Base-by-base conservation (phyloP, 441 rosid genomes). In the Brassica balearica region DNA sequence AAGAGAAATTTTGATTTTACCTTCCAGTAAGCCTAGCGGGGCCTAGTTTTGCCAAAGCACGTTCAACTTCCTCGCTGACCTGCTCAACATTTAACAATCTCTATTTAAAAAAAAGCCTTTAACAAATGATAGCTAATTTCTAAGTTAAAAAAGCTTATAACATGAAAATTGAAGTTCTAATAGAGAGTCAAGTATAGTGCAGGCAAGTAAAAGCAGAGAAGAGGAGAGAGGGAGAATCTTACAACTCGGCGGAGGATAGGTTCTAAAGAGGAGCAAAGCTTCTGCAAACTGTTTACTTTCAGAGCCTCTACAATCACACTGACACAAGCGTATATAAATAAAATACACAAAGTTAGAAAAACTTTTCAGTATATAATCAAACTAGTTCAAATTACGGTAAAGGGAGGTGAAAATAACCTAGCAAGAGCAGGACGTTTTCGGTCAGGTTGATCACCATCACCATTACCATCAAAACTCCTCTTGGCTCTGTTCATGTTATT, bases 31-130 rank as follows among this genome's bases (percentile, higher is more conserved):
- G 86, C 85, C 95, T 89, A 71, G 98, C 86, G 77, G 97, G 96
- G 27, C 94, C 98, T 81, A 94, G 32, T 86, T 91, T 96, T 22
- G 98, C 94, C 76, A 96, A 88, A 80, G 98, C 99, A 72, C 98
- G 97, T 82, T 96, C 99, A 43, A 96, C 98, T 83, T 96, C 99
- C 84, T 96, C 99, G 10, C 99, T 96, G 29, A 96, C 99, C 99
- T 96, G 86, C 78, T 82, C 78, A 74, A 29, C 72, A 79, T n/a
- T 48, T 17, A 48, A 41, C 81, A 84, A 78, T 58, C 80, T 67
- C 55, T 32, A 14, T 51, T 73, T 58, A 64, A n/a, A 15, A 48
- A 48, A 23, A 23, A 25, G 27, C 53, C 29, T 59, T 6, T 11
- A 32, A 62, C 69, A 69, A 17, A 36, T 20, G 56, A 69, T 23